phyloP scores from a whole-genome alignment of 441 rosid species.

The Corymbia citriodora region DNA sequence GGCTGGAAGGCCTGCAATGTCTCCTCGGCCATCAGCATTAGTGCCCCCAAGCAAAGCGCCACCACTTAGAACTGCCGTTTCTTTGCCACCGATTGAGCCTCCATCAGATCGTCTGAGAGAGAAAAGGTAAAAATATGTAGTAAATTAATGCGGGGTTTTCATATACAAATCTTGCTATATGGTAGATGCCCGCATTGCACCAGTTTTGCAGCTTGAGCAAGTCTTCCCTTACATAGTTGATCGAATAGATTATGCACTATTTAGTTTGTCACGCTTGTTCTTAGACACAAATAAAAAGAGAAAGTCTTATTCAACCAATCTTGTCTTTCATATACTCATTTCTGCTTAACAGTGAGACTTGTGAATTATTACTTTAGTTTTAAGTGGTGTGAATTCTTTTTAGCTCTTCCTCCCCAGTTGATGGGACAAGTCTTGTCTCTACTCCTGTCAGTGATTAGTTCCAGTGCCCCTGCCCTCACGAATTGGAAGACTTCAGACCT shows the following conservation, averaged over 20 bases:
- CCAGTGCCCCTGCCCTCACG: not conserved
- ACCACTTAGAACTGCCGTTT: slow-evolving; percentile 44
- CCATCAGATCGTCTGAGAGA: slow-evolving; percentile 38
- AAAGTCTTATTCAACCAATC: not conserved
- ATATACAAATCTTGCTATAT: not conserved
- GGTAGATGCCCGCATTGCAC: not conserved
- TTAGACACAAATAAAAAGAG: not conserved
- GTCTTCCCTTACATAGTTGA: not conserved
- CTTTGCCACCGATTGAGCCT: slow-evolving; percentile 41
- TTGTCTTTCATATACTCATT: not conserved
- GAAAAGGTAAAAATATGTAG: slow-evolving; percentile 25
- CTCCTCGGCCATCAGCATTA: slow-evolving; percentile 34
- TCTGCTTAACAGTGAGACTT: not conserved
- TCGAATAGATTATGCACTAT: not conserved
- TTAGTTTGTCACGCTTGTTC: not conserved
- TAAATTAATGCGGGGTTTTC: not conserved
- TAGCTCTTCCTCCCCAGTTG: not conserved
- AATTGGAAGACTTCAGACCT: not conserved
- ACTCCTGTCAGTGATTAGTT: not conserved
- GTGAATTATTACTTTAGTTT: not conserved
- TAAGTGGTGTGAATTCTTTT: not conserved
- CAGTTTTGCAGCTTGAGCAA: not conserved
- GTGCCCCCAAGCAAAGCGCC: slow-evolving; percentile 31
- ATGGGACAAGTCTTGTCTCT: not conserved
- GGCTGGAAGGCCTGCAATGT: slow-evolving; percentile 34